Percentiles rank a stretch among this genome's conserved stretches.
phyloP scores from a whole-genome alignment of 2,329 filamentous ascomycete genomes.

The Stemphylium lycopersici region DNA sequence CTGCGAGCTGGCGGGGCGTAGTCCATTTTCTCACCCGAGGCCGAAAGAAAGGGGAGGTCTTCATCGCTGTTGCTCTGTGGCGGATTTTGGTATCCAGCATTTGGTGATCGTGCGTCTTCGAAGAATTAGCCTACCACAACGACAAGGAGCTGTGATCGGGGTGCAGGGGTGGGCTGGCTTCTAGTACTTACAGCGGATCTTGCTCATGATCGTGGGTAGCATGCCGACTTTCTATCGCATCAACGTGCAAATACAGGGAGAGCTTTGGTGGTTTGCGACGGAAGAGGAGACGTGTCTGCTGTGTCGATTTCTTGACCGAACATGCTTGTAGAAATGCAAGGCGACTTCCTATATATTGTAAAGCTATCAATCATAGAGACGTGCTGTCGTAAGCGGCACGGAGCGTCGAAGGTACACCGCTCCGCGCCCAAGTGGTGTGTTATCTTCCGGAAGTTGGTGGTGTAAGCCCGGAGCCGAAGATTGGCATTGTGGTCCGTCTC shows the following conservation, averaged over 20 bases:
- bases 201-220: not conserved
- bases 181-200: conserved; percentile 1
- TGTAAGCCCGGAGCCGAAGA: not conserved
- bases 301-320: not conserved
- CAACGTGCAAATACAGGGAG: not conserved
- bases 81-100: not conserved
- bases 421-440: not conserved
- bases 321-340: not conserved
- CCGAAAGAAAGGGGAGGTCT: not conserved
- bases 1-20: not conserved
- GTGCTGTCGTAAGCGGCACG: no score
- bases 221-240: not conserved
- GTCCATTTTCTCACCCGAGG: not conserved
- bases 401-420: not conserved
- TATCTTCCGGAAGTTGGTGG: not conserved
- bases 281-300: not conserved
- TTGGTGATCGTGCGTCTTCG: not conserved
- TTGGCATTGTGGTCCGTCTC: not conserved
- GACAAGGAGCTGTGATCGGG: not conserved
- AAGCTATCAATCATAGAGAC: not conserved
- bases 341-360: not conserved
- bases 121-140: not conserved
- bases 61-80: not conserved
- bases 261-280: not conserved
- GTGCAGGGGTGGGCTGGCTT: not conserved